Evolutionary conservation across 108 stramenopile genomes (phyloP).

Genomic region (Cyclotella kingstonii): DNA sequence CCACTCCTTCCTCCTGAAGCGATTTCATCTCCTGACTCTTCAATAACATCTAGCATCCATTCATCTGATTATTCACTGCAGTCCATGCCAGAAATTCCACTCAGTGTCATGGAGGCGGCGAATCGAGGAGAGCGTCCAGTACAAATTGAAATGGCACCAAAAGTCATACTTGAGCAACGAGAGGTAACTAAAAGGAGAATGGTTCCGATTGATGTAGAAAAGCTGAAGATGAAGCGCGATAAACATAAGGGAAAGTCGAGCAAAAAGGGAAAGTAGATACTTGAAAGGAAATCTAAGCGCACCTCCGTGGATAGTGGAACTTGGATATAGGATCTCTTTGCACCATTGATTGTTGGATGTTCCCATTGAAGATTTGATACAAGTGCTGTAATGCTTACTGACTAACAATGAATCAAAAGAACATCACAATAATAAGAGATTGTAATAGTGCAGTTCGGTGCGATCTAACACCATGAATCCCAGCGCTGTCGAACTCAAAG

Average conservation of each 20-base stretch:
- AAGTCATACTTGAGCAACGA: constrained; percentile 12
- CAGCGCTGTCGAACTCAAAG: no score
- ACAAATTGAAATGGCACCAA: constrained; percentile 38
- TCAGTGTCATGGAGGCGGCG: constrained; percentile 63
- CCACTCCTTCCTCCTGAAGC: constrained; percentile 17
- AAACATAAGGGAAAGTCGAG: constrained; percentile 18
- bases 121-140: constrained; percentile 53
- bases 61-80: background rate
- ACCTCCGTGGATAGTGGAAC: no score
- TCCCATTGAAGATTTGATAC: no score
- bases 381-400: no score
- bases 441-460: no score
- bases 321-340: no score
- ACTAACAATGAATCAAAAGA: no score
- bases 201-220: constrained; percentile 28
- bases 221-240: constrained; percentile 29
- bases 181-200: constrained; percentile 11
- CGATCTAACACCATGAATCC: no score
- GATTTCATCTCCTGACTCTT: background rate
- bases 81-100: constrained; percentile 30
- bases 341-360: no score
- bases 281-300: background rate
- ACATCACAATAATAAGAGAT: no score
- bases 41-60: background rate
- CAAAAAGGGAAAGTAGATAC: constrained; percentile 1